Base-by-base conservation (phyloP, 306 rosid species). In the Vicia sativa region DNA sequence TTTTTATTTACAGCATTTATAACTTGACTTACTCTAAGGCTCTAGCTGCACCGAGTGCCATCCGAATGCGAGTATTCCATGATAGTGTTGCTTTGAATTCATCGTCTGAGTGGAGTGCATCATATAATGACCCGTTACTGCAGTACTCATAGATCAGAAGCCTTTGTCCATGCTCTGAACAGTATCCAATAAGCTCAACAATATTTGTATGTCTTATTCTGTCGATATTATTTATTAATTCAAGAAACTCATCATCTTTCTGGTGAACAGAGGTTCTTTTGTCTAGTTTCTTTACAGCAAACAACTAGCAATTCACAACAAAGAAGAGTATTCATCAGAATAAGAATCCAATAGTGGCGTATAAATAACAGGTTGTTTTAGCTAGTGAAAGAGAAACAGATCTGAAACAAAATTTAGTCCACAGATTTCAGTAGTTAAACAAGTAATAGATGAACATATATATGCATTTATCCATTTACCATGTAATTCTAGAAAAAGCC, bases 21-120 rank as follows among this genome's bases (percentile, higher is more conserved):
- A 66, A 49, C 29, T 44, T 68, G 72, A 88, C 97, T 88, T 85
- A 95, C 99, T 90, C 97, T 45, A 95, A 82, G 48, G 97, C 99
- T 82, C 97, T 88, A 68, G 99, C 97, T 55, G 97, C 90, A 45
- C 87, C 99, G 43, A 95, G 97, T 54, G 99, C 96, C 82, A 95
- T 87, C 78, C 85, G 84, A 76, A 88, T 81, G 59, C 99, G 96
- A 65, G 82, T 31, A 82, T 88, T 88, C 99, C 97, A 95, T 1
- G 96, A 77, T 35, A 88, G 84, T 49, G 59, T 78, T 75, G 73
- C 84, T 79, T 82, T 85, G 31, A 71, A 78, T 65, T 88, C 99
- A 48, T 88, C 83, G 18, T 85, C 96, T 26, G 82, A 74, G 83
- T 95, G 96, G 71, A 95, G 80, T 41, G 84, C 87, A 50, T 90